phyloP scores from a whole-genome alignment of 108 stramenopile species.

The Stephanodiscus minutulus region DNA sequence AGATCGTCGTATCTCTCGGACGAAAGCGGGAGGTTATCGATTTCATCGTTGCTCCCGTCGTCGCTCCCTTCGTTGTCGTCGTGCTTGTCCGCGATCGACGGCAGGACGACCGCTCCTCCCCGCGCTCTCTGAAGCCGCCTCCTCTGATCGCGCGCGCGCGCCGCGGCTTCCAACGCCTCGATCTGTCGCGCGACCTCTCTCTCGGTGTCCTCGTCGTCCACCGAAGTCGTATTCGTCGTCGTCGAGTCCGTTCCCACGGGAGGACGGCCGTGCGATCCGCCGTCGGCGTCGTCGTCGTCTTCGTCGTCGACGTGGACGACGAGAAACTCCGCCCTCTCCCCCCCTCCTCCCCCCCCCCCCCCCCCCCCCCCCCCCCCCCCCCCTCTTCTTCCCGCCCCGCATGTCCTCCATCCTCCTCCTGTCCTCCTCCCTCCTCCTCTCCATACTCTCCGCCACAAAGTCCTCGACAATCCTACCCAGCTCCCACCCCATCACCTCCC shows the following conservation, averaged over 20 bases:
- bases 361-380: slow-evolving; percentile 17
- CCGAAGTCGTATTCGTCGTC: not conserved
- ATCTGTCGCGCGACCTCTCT: slow-evolving; percentile 55
- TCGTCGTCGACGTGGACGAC: not conserved
- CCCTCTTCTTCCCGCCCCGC: slow-evolving; percentile 41
- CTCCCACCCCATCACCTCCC: slow-evolving; percentile 77
- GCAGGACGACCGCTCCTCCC: not conserved
- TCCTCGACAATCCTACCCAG: slow-evolving; percentile 75
- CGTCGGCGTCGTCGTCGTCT: slow-evolving; percentile 15
- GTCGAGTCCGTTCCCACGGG: slow-evolving; percentile 1
- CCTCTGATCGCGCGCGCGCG: slow-evolving; percentile 26
- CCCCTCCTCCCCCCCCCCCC: not conserved
- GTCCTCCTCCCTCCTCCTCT: slow-evolving; percentile 27
- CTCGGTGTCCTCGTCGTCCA: slow-evolving; percentile 41
- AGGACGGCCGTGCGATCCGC: not conserved
- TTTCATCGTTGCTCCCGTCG: slow-evolving; percentile 20
- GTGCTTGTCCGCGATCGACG: slow-evolving; percentile 20
- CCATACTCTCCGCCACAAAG: slow-evolving; percentile 58
- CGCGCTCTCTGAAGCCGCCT: not conserved
- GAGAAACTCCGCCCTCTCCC: not conserved
- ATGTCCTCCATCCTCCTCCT: slow-evolving; percentile 31
- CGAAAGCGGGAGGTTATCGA: slow-evolving; percentile 5
- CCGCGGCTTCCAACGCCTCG: slow-evolving; percentile 50
- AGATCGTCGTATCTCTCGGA: slow-evolving; percentile 17
- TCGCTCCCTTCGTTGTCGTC: slow-evolving; percentile 29